A percentile compares a stretch with the other conserved stretches of the same genome.
These are phyloP conservation scores for Rhizopus delemar DNA, from an alignment of 371 early-diverging fungal genomes.

Conservation along the genomic window DNA sequence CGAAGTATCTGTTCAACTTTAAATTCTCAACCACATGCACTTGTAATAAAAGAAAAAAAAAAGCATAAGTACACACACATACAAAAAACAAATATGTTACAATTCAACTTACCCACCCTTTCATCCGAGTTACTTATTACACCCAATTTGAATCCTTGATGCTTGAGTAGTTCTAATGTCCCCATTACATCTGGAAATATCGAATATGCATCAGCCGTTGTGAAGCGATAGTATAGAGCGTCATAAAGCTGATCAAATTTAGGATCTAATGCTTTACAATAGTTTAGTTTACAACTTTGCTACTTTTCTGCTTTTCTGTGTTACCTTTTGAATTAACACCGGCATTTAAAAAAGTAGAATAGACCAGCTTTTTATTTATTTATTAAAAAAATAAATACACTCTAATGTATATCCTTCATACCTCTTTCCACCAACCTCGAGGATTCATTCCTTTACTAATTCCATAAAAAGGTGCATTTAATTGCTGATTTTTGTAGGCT, in stretches of 20 bases:
- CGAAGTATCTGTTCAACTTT: conserved; percentile 39
- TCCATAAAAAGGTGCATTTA: conserved; percentile 48
- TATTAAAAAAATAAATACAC: neutral
- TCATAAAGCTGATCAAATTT: conserved; percentile 38
- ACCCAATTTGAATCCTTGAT: conserved; percentile 43
- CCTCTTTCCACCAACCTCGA: conserved; percentile 48
- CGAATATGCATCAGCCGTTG: conserved; percentile 43
- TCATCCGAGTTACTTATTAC: conserved; percentile 54
- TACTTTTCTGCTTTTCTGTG: neutral
- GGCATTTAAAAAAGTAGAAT: conserved; percentile 37
- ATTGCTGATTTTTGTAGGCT: conserved; percentile 34
- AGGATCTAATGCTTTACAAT: conserved; percentile 31
- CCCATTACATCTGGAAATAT: conserved; percentile 42
- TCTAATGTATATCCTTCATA: neutral
- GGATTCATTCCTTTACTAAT: conserved; percentile 35
- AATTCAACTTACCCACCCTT: conserved; percentile 34
- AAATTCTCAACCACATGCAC: conserved; percentile 43
- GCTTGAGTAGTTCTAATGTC: conserved; percentile 32
- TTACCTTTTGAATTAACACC: conserved; percentile 39
- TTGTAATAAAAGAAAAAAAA: conserved; percentile 2
- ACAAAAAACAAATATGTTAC: neutral
- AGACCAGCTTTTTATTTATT: conserved; percentile 29
- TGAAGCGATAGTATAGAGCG: conserved; percentile 41
- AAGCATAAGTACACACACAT: neutral
- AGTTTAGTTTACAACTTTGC: conserved; percentile 5